Evolutionary conservation across 129 eudicot genomes (phyloP).

Genomic region (Calendula officinalis): DNA sequence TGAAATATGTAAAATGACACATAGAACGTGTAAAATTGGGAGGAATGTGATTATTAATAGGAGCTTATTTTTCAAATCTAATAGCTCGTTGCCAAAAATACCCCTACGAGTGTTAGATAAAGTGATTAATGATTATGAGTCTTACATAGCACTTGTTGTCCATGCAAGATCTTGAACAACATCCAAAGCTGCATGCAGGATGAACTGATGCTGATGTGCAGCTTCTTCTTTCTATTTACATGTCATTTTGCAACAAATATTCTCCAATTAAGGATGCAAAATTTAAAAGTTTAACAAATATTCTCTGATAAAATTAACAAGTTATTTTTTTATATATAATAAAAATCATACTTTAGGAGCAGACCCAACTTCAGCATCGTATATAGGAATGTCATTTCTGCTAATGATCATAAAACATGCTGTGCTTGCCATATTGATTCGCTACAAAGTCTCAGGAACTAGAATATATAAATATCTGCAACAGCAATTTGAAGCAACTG

Average conservation of each 20-base stretch:
- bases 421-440: conserved; percentile 59
- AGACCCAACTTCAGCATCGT: conserved; percentile 88
- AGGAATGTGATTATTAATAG: too few relatives aligned
- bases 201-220: conserved; percentile 88
- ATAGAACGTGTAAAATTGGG: too few relatives aligned
- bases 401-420: conserved; percentile 94
- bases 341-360: conserved; percentile 59
- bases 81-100: too few relatives aligned
- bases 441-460: not conserved
- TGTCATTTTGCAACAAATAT: not conserved
- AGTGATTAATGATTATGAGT: not conserved
- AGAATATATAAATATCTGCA: not conserved
- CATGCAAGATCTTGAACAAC: conserved; percentile 88
- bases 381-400: conserved; percentile 81
- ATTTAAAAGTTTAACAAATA: not conserved
- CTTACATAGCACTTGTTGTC: conserved; percentile 91
- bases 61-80: too few relatives aligned
- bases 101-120: not conserved
- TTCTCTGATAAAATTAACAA: too few relatives aligned
- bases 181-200: conserved; percentile 81
- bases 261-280: not conserved
- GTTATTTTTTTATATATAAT: not conserved
- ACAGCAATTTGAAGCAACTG: conserved; percentile 9
- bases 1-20: too few relatives aligned
- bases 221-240: conserved; percentile 66